Percentiles rank a stretch among this genome's conserved stretches.
phyloP scores from a whole-genome alignment of 192 early-diverging fungal genomes.

The Coemansia umbellata region DNA sequence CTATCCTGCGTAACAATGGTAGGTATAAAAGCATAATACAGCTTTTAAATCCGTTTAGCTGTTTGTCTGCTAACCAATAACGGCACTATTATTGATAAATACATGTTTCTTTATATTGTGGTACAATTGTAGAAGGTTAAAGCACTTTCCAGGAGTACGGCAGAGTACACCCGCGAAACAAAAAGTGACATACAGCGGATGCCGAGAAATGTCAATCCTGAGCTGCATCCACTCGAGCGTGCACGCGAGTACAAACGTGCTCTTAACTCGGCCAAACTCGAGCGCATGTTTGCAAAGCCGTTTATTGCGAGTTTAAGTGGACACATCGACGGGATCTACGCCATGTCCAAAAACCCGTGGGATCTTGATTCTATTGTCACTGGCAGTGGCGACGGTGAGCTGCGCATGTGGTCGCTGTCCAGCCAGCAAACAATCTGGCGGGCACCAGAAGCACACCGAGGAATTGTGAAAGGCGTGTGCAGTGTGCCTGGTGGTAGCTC shows the following conservation, averaged over 20 bases:
- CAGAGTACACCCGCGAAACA: slow-evolving; percentile 76
- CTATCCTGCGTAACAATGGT: too few relatives aligned
- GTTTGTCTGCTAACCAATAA: background rate
- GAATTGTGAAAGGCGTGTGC: slow-evolving; percentile 84
- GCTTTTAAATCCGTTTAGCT: too few relatives aligned
- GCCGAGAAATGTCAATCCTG: slow-evolving; percentile 86
- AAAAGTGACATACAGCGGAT: slow-evolving; percentile 82
- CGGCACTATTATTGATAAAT: background rate
- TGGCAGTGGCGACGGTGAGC: slow-evolving; percentile 94
- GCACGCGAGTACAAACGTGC: slow-evolving; percentile 95
- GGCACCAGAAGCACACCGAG: slow-evolving; percentile 66
- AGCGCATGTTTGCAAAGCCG: slow-evolving; percentile 95
- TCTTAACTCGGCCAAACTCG: slow-evolving; percentile 89
- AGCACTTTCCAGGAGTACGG: slow-evolving; percentile 78
- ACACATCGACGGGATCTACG: slow-evolving; percentile 94
- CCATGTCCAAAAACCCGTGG: slow-evolving; percentile 91
- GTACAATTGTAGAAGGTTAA: slow-evolving; percentile 98
- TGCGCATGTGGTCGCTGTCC: slow-evolving; percentile 87
- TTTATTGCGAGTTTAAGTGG: slow-evolving; percentile 87
- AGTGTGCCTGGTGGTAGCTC: slow-evolving; percentile 59
- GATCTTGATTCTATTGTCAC: slow-evolving; percentile 78
- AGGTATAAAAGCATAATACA: too few relatives aligned
- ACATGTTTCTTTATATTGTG: too few relatives aligned
- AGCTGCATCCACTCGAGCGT: slow-evolving; percentile 89
- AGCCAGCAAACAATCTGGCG: slow-evolving; percentile 75